These are phyloP conservation scores for slime mould (Dictyostelium discoideum) DNA, from an alignment of 78 protist species.

Conservation along the genomic window dicty_2.7 NC_007088.5:6822001-6822500, in stretches of 20 bases:
- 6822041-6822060: constrained; percentile 96
- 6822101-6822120: constrained; percentile 91
- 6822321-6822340: constrained; percentile 27
- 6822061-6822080: constrained; percentile 99
- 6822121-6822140: constrained; percentile 88
- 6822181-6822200: constrained; percentile 85
- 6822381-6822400: constrained; percentile 52
- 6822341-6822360: constrained; percentile 72
- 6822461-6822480: constrained; percentile 82
- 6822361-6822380: constrained; percentile 70
- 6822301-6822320: constrained; percentile 48
- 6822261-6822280: constrained; percentile 78
- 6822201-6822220: constrained; percentile 95
- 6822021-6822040: constrained; percentile 86
- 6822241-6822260: constrained; percentile 94
- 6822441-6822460: constrained; percentile 65
- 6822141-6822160: constrained; percentile 66
- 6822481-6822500: constrained; percentile 94
- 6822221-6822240: constrained; percentile 92
- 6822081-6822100: constrained; percentile 83
- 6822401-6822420: constrained; percentile 52
- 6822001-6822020: constrained; percentile 76
- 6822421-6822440: constrained; percentile 49
- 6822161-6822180: constrained; percentile 70
- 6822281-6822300: background rate